phyloP scores from a whole-genome alignment of 129 eudicot species.

The Flaveria bidentis region DNA sequence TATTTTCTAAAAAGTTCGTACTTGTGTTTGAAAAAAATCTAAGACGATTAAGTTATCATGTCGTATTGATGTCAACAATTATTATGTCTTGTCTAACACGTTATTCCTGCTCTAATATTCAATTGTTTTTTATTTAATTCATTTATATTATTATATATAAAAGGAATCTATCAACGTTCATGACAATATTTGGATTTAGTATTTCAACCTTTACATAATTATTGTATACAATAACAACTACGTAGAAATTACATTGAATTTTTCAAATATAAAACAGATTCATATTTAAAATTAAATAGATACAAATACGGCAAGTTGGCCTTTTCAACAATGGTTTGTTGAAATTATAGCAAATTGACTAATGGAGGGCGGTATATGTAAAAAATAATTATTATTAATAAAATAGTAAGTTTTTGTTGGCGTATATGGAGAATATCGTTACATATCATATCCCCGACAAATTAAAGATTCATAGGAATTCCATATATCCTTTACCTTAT shows the following conservation, averaged over 20 bases:
- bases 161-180: constrained; percentile 8
- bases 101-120: too few relatives aligned
- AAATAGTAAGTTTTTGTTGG: background rate
- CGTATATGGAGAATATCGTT: constrained; percentile 6
- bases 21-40: too few relatives aligned
- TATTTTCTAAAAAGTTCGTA: too few relatives aligned
- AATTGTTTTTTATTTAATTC: too few relatives aligned
- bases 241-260: background rate
- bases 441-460: background rate
- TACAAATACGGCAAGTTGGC: background rate
- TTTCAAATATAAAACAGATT: too few relatives aligned
- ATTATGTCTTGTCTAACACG: too few relatives aligned
- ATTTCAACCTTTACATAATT: too few relatives aligned
- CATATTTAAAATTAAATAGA: background rate
- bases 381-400: background rate
- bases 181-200: background rate
- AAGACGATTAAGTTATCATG: too few relatives aligned
- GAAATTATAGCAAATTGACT: constrained; percentile 1
- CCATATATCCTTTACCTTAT: constrained; percentile 4
- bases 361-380: background rate
- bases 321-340: background rate
- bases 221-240: too few relatives aligned
- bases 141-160: too few relatives aligned
- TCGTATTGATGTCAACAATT: too few relatives aligned
- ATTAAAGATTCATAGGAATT: constrained; percentile 6